phyloP scores from a whole-genome alignment of 176 grass and related monocot species.

The Pharus latifolius region DNA sequence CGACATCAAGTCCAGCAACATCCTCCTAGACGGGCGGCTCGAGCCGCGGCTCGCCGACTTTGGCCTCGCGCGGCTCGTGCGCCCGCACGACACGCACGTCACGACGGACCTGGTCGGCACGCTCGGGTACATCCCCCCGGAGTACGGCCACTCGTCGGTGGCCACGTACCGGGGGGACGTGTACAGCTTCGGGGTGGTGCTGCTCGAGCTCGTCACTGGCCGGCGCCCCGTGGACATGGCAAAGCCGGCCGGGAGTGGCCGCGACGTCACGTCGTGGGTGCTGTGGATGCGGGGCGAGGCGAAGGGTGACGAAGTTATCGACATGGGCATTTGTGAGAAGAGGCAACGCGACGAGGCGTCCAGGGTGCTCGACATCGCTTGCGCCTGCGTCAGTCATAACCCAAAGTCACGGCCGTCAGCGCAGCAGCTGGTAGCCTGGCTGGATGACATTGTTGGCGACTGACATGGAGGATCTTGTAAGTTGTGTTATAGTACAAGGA shows the following conservation, averaged over 20 bases:
- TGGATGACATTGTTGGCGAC: constrained; percentile 22
- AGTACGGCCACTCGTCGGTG: constrained; percentile 29
- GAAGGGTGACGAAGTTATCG: constrained; percentile 13
- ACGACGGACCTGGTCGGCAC: constrained; percentile 62
- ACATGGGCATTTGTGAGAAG: not conserved
- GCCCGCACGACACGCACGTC: constrained; percentile 32
- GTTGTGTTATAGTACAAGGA: too few relatives aligned
- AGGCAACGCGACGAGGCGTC: constrained; percentile 7
- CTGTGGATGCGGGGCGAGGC: constrained; percentile 23
- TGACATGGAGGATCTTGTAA: not conserved
- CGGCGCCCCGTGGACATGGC: constrained; percentile 38
- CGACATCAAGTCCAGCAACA: constrained; percentile 85
- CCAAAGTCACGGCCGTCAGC: constrained; percentile 33
- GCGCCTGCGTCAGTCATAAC: constrained; percentile 19
- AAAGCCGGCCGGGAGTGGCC: not conserved
- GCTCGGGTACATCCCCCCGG: constrained; percentile 68
- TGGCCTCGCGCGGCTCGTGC: constrained; percentile 40
- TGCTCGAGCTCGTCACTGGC: constrained; percentile 58
- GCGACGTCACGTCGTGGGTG: constrained; percentile 44
- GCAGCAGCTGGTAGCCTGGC: constrained; percentile 16
- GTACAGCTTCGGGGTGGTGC: constrained; percentile 73
- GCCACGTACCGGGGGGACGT: constrained; percentile 53
- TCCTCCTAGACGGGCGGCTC: constrained; percentile 51
- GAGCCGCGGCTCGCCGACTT: constrained; percentile 56
- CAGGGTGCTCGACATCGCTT: constrained; percentile 29